These are phyloP conservation scores for Phytophthora multivora DNA, from an alignment of 352 stramenopile genomes.

Conservation along the genomic window DNA sequence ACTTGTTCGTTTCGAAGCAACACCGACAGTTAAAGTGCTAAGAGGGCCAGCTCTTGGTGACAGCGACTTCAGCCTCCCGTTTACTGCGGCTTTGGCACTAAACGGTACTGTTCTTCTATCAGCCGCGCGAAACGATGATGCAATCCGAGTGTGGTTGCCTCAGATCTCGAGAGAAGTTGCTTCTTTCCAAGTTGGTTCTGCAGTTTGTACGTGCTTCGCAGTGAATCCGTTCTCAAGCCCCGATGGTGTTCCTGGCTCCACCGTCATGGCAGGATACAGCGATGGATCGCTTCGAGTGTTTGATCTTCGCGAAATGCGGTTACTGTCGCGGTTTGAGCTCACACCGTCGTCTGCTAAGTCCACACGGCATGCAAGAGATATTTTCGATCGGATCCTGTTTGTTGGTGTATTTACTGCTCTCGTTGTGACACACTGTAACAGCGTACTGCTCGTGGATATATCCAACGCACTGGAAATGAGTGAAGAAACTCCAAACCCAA, in stretches of 20 bases:
- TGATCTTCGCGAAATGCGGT: conserved; percentile 46
- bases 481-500: conserved; percentile 1
- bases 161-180: conserved; percentile 44
- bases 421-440: conserved; percentile 31
- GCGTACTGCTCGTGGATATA: conserved; percentile 45
- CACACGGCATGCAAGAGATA: not conserved
- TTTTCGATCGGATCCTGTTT: conserved; percentile 43
- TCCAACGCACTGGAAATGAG: conserved; percentile 23
- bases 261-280: conserved; percentile 50
- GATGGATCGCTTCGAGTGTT: conserved; percentile 60
- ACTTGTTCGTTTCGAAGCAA: conserved; percentile 43
- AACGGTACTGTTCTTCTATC: conserved; percentile 45
- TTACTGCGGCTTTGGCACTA: conserved; percentile 29
- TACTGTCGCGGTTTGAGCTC: conserved; percentile 51
- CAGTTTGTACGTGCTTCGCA: conserved; percentile 43
- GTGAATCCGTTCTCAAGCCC: conserved; percentile 34
- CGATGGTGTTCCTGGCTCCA: conserved; percentile 15
- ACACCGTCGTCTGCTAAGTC: conserved; percentile 11
- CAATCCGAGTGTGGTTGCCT: conserved; percentile 52
- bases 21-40: conserved; percentile 29
- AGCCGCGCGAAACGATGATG: conserved; percentile 14
- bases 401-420: conserved; percentile 36
- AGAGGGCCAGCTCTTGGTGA: not conserved
- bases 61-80: not conserved
- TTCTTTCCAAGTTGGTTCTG: conserved; percentile 35